phyloP scores from a whole-genome alignment of 2,329 filamentous ascomycete species.

The Raffaelea deltoideospora region DNA sequence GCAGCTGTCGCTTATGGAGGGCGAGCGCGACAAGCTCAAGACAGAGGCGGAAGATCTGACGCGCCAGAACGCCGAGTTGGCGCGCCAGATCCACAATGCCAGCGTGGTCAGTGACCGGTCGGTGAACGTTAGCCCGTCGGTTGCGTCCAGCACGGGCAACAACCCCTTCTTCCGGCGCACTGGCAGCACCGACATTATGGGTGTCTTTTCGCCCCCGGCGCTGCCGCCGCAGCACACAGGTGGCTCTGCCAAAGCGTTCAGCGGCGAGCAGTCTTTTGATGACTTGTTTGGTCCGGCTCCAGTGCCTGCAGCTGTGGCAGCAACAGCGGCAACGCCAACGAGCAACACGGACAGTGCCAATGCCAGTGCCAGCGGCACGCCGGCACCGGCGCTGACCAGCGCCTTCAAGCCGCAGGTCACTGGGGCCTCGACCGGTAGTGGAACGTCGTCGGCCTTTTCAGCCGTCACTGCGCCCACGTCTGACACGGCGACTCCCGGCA shows the following conservation, averaged over 20 bases:
- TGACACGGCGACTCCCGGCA: constrained; percentile 37
- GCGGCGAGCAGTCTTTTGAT: constrained; percentile 60
- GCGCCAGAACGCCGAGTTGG: constrained; percentile 45
- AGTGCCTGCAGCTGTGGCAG: constrained; percentile 14
- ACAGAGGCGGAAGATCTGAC: constrained; percentile 56
- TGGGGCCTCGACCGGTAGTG: constrained; percentile 37
- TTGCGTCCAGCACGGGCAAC: constrained; percentile 57
- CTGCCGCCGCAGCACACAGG: constrained; percentile 3
- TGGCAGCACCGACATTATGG: constrained; percentile 44
- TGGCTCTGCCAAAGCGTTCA: constrained; percentile 25
- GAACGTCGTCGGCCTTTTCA: constrained; percentile 39
- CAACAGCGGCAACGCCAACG: not conserved
- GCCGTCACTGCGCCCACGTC: constrained; percentile 35
- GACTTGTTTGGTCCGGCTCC: constrained; percentile 62
- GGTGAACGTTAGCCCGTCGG: constrained; percentile 48
- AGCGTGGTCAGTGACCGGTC: constrained; percentile 26
- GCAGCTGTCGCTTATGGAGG: constrained; percentile 78
- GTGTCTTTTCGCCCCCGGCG: constrained; percentile 31
- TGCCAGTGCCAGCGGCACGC: constrained; percentile 16
- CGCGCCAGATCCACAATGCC: constrained; percentile 32
- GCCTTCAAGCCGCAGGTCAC: constrained; percentile 49
- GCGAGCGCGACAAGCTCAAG: constrained; percentile 77
- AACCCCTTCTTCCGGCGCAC: constrained; percentile 87
- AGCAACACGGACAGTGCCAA: too few relatives aligned
- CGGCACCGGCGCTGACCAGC: constrained; percentile 11